Base-by-base conservation (phyloP, 176 grass and related monocot species). In the Phragmites australis region DNA sequence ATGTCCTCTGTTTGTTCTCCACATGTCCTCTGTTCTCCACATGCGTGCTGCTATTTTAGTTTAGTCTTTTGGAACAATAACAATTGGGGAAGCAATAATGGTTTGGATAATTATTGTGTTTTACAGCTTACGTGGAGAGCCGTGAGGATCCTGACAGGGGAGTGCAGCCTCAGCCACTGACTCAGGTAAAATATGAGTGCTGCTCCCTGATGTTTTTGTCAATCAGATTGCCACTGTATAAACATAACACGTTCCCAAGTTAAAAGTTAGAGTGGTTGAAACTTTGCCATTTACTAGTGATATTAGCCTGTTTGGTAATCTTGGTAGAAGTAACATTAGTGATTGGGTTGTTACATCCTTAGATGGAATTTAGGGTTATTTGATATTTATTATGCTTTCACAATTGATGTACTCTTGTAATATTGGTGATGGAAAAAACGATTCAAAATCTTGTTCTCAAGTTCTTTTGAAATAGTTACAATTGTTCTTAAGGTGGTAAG, bases 81-180 rank as follows among this genome's bases (percentile, higher is more conserved):
- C 27, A 62, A 59, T 43, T 50, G 49, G 58, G 15, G 80, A 76
- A 65, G 40, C 31, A 81, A 55, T 72, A 54, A 72, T 56, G 15
- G 78, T 76, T 47, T 78, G 29, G 43, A 58, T 42, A 49, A 47
- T 53, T 82, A 7, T 70, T 10, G 23, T 74, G 18, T 40, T 43
- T 32, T 34, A 70, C 86, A 99, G 92, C 96, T 70, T 99, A 99
- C 59, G 90, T 88, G 74, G 96, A 99, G 84, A 74, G 80, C 26
- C 89, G 83, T 22, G 92, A 97, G 55, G 94, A 97, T 42, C 76
- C 81, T 22, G 93, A 97, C 54, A 90, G 86, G 85, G 77, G 75
- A 42, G 63, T 58, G 55, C 82, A 86, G 39, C 85, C 91, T 81
- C 88, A 89, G 47, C 44, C 83, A 83, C 34, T 82, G 59, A 94